A percentile compares a stretch with the other conserved stretches of the same genome.
phyloP scores from a whole-genome alignment of 1,139 yeast genomes.

The Hansenula sp. region DNA sequence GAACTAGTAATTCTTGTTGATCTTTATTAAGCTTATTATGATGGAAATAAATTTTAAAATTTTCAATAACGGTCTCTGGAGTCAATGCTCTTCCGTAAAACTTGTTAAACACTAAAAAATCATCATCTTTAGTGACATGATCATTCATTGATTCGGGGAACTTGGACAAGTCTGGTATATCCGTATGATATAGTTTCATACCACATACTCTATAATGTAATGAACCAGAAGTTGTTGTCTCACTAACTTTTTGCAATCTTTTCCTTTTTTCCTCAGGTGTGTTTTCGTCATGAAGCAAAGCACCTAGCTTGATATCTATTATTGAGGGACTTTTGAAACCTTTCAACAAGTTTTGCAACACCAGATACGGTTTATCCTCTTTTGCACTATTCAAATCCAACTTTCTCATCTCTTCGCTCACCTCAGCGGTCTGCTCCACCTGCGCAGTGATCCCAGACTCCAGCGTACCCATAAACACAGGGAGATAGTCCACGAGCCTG shows the following conservation, averaged over 20 bases:
- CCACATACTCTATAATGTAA: conserved; percentile 81
- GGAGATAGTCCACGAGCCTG: conserved; percentile 45
- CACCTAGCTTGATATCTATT: conserved; percentile 81
- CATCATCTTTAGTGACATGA: conserved; percentile 27
- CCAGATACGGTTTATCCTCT: conserved; percentile 39
- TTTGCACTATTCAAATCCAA: conserved; percentile 5
- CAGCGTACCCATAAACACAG: conserved; percentile 37
- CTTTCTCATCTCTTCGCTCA: conserved; percentile 13
- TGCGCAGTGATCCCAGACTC: conserved; percentile 35
- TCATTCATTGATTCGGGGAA: conserved; percentile 7
- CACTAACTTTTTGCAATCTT: conserved; percentile 60
- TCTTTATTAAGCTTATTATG: conserved; percentile 28
- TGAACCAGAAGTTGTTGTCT: conserved; percentile 74
- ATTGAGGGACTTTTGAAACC: conserved; percentile 67
- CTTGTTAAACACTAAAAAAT: conserved; percentile 55
- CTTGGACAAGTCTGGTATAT: conserved; percentile 9
- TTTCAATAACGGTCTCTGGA: conserved; percentile 38
- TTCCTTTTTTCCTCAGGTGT: conserved; percentile 55
- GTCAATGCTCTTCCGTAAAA: conserved; percentile 63
- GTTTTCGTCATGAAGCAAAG: conserved; percentile 57
- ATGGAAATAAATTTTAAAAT: conserved; percentile 49
- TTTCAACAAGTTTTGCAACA: conserved; percentile 64
- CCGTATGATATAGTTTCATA: conserved; percentile 53
- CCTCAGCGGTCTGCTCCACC: conserved; percentile 14
- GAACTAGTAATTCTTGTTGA: conserved; percentile 30